phyloP scores from a whole-genome alignment of 495 filamentous ascomycete genomes.

The Choiromyces venosus region DNA sequence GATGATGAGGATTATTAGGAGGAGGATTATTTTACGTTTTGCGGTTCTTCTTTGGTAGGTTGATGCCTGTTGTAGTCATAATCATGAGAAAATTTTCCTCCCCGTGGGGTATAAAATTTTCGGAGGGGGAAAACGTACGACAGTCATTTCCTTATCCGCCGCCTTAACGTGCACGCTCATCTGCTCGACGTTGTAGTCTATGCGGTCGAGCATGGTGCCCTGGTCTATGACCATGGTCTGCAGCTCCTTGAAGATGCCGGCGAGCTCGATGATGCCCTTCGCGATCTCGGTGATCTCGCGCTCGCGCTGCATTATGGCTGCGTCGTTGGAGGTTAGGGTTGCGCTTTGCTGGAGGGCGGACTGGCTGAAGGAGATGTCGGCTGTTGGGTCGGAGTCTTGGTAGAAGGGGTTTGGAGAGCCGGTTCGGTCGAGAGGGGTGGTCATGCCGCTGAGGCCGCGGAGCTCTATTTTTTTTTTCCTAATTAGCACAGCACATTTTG shows the following conservation, averaged over 20 bases:
- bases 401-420: constrained; percentile 44
- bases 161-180: constrained; percentile 86
- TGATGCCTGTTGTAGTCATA: constrained; percentile 51
- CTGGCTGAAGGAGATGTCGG: constrained; percentile 87
- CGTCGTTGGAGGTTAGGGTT: constrained; percentile 70
- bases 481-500: constrained; percentile 21
- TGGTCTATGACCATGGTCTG: constrained; percentile 98
- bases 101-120: background rate
- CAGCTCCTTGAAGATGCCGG: constrained; percentile 92
- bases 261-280: constrained; percentile 92
- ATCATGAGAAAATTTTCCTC: background rate
- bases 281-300: constrained; percentile 97
- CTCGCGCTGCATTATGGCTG: constrained; percentile 83
- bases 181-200: constrained; percentile 94
- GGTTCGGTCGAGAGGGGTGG: constrained; percentile 55
- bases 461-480: constrained; percentile 57
- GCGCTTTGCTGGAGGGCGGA: constrained; percentile 69
- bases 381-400: constrained; percentile 42
- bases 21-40: constrained; percentile 83
- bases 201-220: constrained; percentile 93
- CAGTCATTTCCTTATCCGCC: constrained; percentile 83
- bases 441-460: constrained; percentile 65
- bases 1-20: constrained; percentile 74
- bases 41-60: constrained; percentile 84
- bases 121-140: constrained; percentile 52